Percentiles rank a stretch among this genome's conserved stretches.
Evolutionary conservation across 2,329 filamentous ascomycete genomes (phyloP).

Genomic region (Ustilaginoidea virens): DNA sequence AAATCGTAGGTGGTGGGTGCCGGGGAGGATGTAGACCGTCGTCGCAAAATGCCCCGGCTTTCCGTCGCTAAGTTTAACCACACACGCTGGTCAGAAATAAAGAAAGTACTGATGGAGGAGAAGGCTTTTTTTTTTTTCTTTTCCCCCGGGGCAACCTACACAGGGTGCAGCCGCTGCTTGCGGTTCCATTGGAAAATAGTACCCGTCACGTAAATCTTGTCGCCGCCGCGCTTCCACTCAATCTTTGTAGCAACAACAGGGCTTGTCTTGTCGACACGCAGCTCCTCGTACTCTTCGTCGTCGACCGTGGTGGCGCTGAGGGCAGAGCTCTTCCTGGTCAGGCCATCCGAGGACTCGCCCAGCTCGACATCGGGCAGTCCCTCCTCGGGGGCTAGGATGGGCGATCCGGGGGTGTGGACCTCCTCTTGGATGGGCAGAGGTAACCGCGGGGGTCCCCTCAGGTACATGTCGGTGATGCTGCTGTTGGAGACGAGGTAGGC

Average conservation of each 20-base stretch:
- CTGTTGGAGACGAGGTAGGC: conserved; percentile 31
- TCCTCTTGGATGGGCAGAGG: conserved; percentile 91
- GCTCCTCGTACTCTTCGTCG: conserved; percentile 64
- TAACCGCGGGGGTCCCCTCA: conserved; percentile 66
- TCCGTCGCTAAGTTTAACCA: conserved; percentile 32
- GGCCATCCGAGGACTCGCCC: conserved; percentile 31
- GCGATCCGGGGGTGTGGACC: conserved; percentile 75
- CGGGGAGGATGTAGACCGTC: conserved; percentile 70
- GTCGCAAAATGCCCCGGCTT: conserved; percentile 54
- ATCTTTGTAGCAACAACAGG: conserved; percentile 72
- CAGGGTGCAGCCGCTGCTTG: conserved; percentile 73
- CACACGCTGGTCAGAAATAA: not conserved
- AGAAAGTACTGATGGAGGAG: not conserved
- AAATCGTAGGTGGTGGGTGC: conserved; percentile 94
- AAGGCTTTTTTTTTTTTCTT: no score
- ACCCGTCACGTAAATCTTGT: conserved; percentile 91
- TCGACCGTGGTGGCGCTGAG: conserved; percentile 52
- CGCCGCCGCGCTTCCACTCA: conserved; percentile 70
- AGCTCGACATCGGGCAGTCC: conserved; percentile 32
- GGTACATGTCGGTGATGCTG: conserved; percentile 49
- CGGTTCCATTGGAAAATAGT: conserved; percentile 97
- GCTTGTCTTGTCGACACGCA: conserved; percentile 57
- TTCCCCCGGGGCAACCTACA: conserved; percentile 49
- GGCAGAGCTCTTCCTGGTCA: conserved; percentile 40
- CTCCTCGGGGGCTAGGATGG: conserved; percentile 63